Percentiles rank a stretch among this genome's conserved stretches.
Evolutionary conservation across 2,329 filamentous ascomycete genomes (phyloP).

Genomic region (Aspergillus novofumigatus): DNA sequence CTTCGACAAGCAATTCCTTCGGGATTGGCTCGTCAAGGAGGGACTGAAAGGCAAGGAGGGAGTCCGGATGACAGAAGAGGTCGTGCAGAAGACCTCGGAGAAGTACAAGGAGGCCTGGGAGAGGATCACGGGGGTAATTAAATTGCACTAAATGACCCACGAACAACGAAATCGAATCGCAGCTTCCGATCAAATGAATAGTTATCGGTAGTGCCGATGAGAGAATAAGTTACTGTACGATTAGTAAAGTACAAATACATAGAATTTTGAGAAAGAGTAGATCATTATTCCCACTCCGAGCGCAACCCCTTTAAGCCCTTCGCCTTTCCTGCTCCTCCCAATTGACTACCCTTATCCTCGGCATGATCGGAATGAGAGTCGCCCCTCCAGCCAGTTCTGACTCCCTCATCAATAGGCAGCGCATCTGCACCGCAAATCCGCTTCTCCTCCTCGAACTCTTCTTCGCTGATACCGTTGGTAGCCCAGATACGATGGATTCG

Average conservation of each 20-base stretch:
- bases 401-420: conserved; percentile 34
- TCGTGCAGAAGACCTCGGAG: conserved; percentile 62
- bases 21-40: conserved; percentile 73
- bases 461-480: conserved; percentile 62
- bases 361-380: conserved; percentile 5
- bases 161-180: background rate
- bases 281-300: conserved; percentile 30
- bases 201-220: background rate
- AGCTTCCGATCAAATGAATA: too few relatives aligned
- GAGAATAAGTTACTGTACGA: conserved; percentile 1
- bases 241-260: background rate
- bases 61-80: conserved; percentile 67
- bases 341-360: conserved; percentile 8
- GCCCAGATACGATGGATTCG: conserved; percentile 86
- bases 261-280: conserved; percentile 5
- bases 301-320: conserved; percentile 34
- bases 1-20: conserved; percentile 82
- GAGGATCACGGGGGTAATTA: conserved; percentile 59
- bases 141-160: background rate
- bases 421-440: conserved; percentile 39
- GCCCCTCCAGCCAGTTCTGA: conserved; percentile 24
- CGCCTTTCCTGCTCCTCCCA: conserved; percentile 18
- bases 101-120: conserved; percentile 76
- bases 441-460: conserved; percentile 38
- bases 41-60: conserved; percentile 72